These are phyloP conservation scores for Colletotrichum siamense DNA, from an alignment of 2,329 filamentous ascomycete genomes.

Conservation along the genomic window DNA sequence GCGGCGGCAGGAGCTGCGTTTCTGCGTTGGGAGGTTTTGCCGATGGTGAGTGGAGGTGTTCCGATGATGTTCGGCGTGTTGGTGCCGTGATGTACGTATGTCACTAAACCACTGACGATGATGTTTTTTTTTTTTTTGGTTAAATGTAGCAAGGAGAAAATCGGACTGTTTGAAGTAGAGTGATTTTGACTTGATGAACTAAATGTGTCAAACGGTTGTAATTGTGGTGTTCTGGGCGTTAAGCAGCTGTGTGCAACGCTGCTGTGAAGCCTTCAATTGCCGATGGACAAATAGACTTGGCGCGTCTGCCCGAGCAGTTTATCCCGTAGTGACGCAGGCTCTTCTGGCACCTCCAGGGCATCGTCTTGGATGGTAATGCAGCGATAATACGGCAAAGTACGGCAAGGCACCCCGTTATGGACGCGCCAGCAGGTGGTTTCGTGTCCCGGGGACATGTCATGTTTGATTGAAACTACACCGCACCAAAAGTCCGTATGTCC, in stretches of 20 bases:
- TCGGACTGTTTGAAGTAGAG: neutral
- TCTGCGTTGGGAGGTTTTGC: neutral
- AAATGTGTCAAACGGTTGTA: neutral
- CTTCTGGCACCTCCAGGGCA: neutral
- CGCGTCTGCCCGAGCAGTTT: neutral
- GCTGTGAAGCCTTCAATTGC: neutral
- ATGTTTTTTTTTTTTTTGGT: neutral
- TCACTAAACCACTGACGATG: neutral
- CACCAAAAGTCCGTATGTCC: neutral
- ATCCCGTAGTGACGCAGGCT: neutral
- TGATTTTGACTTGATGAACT: accelerated
- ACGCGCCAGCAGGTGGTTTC: neutral
- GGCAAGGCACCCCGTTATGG: neutral
- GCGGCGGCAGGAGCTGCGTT: neutral
- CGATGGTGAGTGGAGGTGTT: neutral
- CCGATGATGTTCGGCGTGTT: neutral
- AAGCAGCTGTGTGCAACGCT: neutral
- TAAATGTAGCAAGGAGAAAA: accelerated
- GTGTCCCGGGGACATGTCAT: neutral
- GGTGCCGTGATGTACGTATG: neutral
- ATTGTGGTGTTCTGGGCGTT: neutral
- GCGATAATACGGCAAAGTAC: neutral
- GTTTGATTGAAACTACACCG: neutral
- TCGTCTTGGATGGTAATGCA: neutral
- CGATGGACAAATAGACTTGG: neutral